Conservation (phyloP, 305 asterid species). For the Fraxinus paxiana region DNA sequence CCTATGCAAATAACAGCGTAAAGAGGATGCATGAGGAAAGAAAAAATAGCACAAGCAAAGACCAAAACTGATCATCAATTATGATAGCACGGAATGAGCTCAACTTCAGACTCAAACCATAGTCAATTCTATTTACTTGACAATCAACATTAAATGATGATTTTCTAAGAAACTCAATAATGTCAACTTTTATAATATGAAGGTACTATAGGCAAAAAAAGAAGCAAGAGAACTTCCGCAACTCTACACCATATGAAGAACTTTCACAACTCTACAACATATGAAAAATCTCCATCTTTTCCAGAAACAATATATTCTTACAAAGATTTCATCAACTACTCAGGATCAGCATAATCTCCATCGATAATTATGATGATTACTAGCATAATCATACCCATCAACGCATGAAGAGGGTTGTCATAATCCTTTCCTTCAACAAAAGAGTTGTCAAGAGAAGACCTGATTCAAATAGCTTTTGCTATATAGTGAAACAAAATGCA, state of each 20-base stretch:
- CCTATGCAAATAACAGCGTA: conserved; percentile 38
- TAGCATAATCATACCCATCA: neutral
- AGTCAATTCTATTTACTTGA: neutral
- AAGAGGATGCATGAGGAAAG: conserved; percentile 20
- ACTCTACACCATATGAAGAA: neutral
- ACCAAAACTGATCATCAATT: neutral
- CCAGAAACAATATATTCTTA: neutral
- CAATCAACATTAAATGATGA: neutral
- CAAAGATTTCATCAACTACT: neutral
- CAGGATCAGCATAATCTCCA: neutral
- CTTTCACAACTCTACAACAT: neutral
- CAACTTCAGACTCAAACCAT: neutral
- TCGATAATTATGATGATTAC: neutral
- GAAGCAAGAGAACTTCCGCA: neutral
- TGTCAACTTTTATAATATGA: neutral
- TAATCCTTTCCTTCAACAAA: neutral
- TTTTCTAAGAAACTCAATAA: neutral
- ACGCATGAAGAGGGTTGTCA: neutral
- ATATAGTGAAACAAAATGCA: neutral
- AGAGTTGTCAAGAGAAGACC: neutral
- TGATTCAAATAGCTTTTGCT: neutral
- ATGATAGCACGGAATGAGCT: neutral
- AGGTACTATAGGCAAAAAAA: neutral
- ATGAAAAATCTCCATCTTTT: neutral
- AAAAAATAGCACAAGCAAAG: neutral